These are phyloP conservation scores for Solanum infundibuliforme DNA, from an alignment of 257 asterid genomes.

Conservation along the genomic window DNA sequence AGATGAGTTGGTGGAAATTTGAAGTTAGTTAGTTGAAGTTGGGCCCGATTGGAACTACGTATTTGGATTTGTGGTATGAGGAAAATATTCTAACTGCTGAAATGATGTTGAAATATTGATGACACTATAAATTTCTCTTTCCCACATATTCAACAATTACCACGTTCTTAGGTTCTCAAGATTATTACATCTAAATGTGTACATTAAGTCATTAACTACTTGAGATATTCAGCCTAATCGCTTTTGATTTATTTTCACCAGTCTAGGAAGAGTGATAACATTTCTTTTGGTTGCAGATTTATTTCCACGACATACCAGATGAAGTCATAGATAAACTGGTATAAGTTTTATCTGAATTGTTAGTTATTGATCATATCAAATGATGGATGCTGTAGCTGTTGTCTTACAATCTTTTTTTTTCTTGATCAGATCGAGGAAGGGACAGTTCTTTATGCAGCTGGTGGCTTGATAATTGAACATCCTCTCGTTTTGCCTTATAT, in stretches of 20 bases:
- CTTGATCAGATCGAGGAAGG: constrained; percentile 69
- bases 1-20: background rate
- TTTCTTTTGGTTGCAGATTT: constrained; percentile 44
- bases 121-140: background rate
- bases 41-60: background rate
- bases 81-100: background rate
- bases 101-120: background rate
- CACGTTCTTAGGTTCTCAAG: background rate
- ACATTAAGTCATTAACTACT: background rate
- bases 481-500: constrained; percentile 70
- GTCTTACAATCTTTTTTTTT: background rate
- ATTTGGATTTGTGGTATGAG: background rate
- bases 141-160: background rate
- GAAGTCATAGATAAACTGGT: constrained; percentile 67
- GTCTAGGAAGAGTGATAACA: background rate
- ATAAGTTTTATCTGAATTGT: constrained; percentile 1
- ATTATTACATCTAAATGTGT: background rate
- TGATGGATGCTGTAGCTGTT: background rate
- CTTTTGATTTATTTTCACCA: background rate
- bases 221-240: background rate
- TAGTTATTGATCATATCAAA: background rate
- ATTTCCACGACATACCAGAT: constrained; percentile 78
- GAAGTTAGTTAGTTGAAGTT: background rate
- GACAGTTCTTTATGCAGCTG: constrained; percentile 75
- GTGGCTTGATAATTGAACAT: constrained; percentile 87